These are phyloP conservation scores for Trametes pubescens DNA, from an alignment of 1,284 basidiomycete genomes.

Conservation along the genomic window DNA sequence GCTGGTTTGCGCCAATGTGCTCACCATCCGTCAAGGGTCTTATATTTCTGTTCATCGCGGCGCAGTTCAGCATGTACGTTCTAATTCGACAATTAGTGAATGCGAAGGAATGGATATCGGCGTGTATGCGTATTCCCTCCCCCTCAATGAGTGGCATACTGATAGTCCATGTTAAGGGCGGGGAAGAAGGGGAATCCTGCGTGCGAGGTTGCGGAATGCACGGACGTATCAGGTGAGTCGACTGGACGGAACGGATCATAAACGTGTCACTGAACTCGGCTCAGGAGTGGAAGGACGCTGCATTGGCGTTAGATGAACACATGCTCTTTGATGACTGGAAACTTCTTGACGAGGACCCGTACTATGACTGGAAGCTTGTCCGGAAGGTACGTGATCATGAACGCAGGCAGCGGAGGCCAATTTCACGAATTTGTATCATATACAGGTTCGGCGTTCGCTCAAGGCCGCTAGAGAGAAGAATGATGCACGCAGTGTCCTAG, in stretches of 20 bases:
- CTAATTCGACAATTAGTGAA: conserved; percentile 92
- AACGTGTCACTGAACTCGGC: conserved; percentile 6
- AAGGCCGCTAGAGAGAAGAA: conserved; percentile 69
- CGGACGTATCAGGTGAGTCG: conserved; percentile 65
- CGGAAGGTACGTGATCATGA: conserved; percentile 60
- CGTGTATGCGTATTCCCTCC: conserved; percentile 64
- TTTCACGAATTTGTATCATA: background rate
- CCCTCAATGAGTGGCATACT: conserved; percentile 9
- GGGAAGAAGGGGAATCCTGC: conserved; percentile 81
- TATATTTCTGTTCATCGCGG: conserved; percentile 86
- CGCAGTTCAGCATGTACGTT: conserved; percentile 90
- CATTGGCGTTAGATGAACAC: conserved; percentile 81
- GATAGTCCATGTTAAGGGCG: conserved; percentile 61
- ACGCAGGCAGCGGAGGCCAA: background rate
- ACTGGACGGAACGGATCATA: too few relatives aligned
- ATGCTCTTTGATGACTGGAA: conserved; percentile 93
- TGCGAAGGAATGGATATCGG: conserved; percentile 89
- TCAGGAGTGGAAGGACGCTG: conserved; percentile 88
- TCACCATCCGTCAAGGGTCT: conserved; percentile 57
- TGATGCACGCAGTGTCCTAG: conserved; percentile 87
- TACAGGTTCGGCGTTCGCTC: conserved; percentile 72
- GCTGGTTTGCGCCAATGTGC: background rate
- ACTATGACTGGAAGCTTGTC: conserved; percentile 89
- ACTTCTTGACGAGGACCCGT: conserved; percentile 82
- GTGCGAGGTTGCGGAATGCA: conserved; percentile 80